phyloP scores from a whole-genome alignment of 2,329 filamentous ascomycete genomes.

The Aspergillus proliferans region DNA sequence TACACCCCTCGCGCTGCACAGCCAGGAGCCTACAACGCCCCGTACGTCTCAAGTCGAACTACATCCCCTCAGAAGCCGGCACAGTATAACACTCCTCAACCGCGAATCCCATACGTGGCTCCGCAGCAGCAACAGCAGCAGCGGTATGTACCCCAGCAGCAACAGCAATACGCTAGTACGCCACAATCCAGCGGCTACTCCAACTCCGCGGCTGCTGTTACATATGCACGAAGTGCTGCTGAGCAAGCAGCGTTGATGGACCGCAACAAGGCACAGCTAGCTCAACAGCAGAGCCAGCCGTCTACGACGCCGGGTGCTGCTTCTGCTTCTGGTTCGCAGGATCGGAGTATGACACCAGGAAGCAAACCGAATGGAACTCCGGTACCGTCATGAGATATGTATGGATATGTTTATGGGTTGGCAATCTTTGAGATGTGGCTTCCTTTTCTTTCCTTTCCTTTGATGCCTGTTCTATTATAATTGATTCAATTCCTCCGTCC shows the following conservation, averaged over 20 bases:
- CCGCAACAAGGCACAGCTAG: slow-evolving; percentile 32
- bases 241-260: slow-evolving; percentile 37
- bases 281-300: slow-evolving; percentile 25
- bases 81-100: slow-evolving; percentile 27
- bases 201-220: slow-evolving; percentile 29
- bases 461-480: background rate
- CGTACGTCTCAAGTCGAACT: slow-evolving; percentile 20
- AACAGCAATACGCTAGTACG: slow-evolving; percentile 20
- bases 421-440: background rate
- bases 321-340: slow-evolving; percentile 22
- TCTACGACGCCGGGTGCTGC: slow-evolving; percentile 26
- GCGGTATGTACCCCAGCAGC: slow-evolving; percentile 23
- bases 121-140: slow-evolving; percentile 28
- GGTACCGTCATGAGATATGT: slow-evolving; percentile 15
- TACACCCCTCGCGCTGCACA: slow-evolving; percentile 32
- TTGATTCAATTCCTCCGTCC: background rate
- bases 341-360: slow-evolving; percentile 30
- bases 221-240: slow-evolving; percentile 34
- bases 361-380: slow-evolving; percentile 28
- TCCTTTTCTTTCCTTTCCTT: background rate
- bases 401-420: background rate
- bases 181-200: slow-evolving; percentile 25
- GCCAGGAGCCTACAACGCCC: slow-evolving; percentile 23
- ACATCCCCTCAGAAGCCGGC: slow-evolving; percentile 29
- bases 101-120: slow-evolving; percentile 29